Evolutionary conservation across 345 rosid species (phyloP).

Genomic region (Pseudoturritis turrita): DNA sequence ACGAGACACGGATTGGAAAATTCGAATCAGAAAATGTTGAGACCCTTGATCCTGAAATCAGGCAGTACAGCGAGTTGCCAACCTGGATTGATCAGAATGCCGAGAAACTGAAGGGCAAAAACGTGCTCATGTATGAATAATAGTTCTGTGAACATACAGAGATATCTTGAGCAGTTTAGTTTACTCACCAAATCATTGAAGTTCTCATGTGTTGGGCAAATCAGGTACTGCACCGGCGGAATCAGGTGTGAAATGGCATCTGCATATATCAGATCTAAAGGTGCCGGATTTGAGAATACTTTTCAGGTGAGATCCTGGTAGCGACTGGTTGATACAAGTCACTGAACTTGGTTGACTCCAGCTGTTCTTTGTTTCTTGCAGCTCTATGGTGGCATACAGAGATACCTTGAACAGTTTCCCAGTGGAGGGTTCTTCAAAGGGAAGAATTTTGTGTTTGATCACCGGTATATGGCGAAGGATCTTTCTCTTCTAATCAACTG

Average conservation of each 20-base stretch:
- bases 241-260: conserved; percentile 99
- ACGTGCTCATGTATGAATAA: conserved; percentile 67
- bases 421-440: conserved; percentile 91
- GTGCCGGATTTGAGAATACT: conserved; percentile 78
- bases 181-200: neutral
- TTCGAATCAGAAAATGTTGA: conserved; percentile 56
- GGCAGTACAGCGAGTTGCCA: conserved; percentile 92
- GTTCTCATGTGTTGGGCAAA: conserved; percentile 12
- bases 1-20: conserved; percentile 92
- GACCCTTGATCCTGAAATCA: conserved; percentile 78
- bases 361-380: conserved; percentile 33
- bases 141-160: conserved; percentile 8
- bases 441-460: conserved; percentile 95
- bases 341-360: neutral
- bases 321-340: conserved; percentile 9
- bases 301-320: conserved; percentile 58
- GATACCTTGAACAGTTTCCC: conserved; percentile 89
- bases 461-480: conserved; percentile 46
- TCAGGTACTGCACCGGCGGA: conserved; percentile 98
- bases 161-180: neutral
- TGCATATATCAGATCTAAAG: conserved; percentile 87
- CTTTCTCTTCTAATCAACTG: neutral
- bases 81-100: conserved; percentile 80
- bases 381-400: conserved; percentile 94
- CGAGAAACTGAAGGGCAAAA: conserved; percentile 58